Conservation (phyloP, 129 eudicot genomes). For the Chrysanthemum seticuspe region DNA sequence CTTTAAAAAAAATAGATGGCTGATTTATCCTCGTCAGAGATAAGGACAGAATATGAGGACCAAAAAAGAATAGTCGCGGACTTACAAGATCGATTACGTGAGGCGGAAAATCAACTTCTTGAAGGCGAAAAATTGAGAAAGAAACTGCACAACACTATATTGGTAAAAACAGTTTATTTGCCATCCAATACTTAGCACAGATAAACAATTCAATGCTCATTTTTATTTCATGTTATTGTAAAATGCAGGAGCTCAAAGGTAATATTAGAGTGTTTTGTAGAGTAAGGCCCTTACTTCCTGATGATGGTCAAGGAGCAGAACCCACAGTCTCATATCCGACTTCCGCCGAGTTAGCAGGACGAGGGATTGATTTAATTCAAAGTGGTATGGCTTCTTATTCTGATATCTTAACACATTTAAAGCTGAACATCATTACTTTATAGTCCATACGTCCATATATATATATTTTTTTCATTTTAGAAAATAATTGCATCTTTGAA, state of each 20-base stretch:
- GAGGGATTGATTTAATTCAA: conserved; percentile 54
- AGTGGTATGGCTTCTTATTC: conserved; percentile 33
- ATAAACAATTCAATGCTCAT: not conserved
- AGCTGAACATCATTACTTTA: not conserved
- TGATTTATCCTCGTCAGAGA: conserved; percentile 46
- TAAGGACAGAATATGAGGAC: conserved; percentile 42
- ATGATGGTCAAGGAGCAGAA: conserved; percentile 48
- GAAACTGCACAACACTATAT: conserved; percentile 66
- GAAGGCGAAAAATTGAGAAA: conserved; percentile 65
- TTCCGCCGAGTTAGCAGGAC: conserved; percentile 46
- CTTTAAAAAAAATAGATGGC: conserved; percentile 38
- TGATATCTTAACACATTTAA: not conserved
- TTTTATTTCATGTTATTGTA: not conserved
- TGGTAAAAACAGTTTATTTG: conserved; percentile 33
- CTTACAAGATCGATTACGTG: conserved; percentile 44
- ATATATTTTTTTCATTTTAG: not conserved
- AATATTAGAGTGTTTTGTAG: conserved; percentile 70
- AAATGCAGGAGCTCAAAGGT: conserved; percentile 62
- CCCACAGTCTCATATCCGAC: conserved; percentile 42
- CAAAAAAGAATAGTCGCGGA: conserved; percentile 36
- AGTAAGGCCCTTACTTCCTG: conserved; percentile 62
- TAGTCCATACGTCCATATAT: not conserved
- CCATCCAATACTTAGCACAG: not conserved
- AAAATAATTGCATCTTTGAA: not conserved
- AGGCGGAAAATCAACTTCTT: conserved; percentile 44